Evolutionary conservation across 192 early-diverging fungal species (phyloP), one percentile per base, ranked within the genome.

Genomic region (Gamsiella multidivaricata): DNA sequence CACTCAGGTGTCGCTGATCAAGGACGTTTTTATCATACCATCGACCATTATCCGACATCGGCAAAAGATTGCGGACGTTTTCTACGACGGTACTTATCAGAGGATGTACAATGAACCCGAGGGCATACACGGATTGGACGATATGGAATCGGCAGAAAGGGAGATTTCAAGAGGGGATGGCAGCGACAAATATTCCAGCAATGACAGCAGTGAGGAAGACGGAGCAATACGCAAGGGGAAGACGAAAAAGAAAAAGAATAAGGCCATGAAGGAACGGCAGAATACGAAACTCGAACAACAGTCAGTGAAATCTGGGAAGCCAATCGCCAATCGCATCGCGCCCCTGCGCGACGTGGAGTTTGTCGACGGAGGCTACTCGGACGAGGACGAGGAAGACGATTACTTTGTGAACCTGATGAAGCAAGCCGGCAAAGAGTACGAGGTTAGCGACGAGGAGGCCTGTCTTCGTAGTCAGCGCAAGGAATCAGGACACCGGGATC

Each of bases 1-100:
- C 9, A 25, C 6, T 0, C 43, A 75, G 33, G 71, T 75, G 25
- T 75, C 71, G 10, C 33, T 75, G 36, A 65, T 75, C 42, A 65
- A 55, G 51, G 63, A 45, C 9, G 51, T 75, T 8, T 31, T 75
- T 8, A 20, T 49, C 14, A 39, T 75, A 25, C 71, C 71, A 6
- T 8, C 31, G 0, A 43, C 59, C 6, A 26, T 75, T 4, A 17
- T 50, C n/a, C 15, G 61, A 17, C 56, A 60, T 26, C 62, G 71
- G 5, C 63, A 58, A 6, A 51, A 75, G 4, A 37, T 75, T 12
- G 61, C 65, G 56, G 25, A 25, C 1, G 47, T 75, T 18, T 75
- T 66, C 37, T 72, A 72, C 31, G 33, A 45, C 1, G 69, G 61
- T 0, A 20, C 54, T 45, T 72, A 31, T 31, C 69, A 72, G 53